phyloP scores from a whole-genome alignment of 208 protist species.

The Leishmania tarentolae region DNA sequence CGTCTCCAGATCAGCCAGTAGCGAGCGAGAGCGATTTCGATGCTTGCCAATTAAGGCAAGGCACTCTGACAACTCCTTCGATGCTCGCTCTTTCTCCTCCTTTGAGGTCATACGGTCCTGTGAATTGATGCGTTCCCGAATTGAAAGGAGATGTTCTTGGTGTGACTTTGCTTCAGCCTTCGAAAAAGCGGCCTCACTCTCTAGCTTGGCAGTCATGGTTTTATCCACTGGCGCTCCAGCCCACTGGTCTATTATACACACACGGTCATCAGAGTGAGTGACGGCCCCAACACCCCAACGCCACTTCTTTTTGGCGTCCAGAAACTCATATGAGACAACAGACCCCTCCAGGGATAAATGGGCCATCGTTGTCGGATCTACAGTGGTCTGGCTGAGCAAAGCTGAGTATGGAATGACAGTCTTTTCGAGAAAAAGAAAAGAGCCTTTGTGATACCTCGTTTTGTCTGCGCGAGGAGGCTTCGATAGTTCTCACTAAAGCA shows the following conservation, averaged over 20 bases:
- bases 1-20: conserved; percentile 16
- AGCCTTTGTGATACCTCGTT: not conserved
- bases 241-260: conserved; percentile 26
- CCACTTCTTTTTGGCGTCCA: conserved; percentile 29
- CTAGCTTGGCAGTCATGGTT: not conserved
- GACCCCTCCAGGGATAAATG: conserved; percentile 8
- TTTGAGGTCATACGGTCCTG: conserved; percentile 2
- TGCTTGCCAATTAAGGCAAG: conserved; percentile 25
- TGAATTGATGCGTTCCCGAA: conserved; percentile 25
- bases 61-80: conserved; percentile 21
- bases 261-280: conserved; percentile 18
- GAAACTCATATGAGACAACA: conserved; percentile 29
- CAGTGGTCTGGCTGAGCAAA: not conserved
- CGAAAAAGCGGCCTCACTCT: conserved; percentile 12
- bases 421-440: not conserved
- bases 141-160: conserved; percentile 20
- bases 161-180: conserved; percentile 17
- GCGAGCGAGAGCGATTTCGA: conserved; percentile 19
- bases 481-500: conserved; percentile 2
- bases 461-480: not conserved
- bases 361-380: conserved; percentile 5
- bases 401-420: not conserved
- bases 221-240: conserved; percentile 10
- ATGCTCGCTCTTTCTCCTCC: conserved; percentile 20
- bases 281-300: conserved; percentile 18